These are phyloP conservation scores for Candida germanica DNA, from an alignment of 805 yeast species.

Conservation along the genomic window DNA sequence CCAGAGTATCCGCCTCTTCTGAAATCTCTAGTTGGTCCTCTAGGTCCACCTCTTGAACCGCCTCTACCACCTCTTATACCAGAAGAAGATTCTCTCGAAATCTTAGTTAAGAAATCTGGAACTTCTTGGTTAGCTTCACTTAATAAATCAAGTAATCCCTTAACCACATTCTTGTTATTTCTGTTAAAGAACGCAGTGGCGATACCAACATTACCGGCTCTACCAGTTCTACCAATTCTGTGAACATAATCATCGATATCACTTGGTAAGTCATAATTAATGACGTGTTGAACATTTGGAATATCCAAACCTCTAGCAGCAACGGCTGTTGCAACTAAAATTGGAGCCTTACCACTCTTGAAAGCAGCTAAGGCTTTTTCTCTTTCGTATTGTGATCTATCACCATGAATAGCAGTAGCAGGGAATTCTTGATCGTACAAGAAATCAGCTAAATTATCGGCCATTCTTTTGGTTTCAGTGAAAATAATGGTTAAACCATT, in stretches of 20 bases:
- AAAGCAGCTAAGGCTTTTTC: conserved; percentile 95
- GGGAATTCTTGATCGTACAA: conserved; percentile 86
- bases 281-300: conserved; percentile 97
- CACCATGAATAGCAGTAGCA: conserved; percentile 99
- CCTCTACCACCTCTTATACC: conserved; percentile 52
- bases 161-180: conserved; percentile 83
- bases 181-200: conserved; percentile 99
- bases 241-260: conserved; percentile 99
- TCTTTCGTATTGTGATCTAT: conserved; percentile 96
- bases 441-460: conserved; percentile 91
- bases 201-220: conserved; percentile 99
- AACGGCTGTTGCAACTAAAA: conserved; percentile 98
- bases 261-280: conserved; percentile 94
- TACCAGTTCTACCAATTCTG: conserved; percentile 99
- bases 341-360: conserved; percentile 87
- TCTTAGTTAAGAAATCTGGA: conserved; percentile 80
- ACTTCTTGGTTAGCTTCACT: conserved; percentile 97
- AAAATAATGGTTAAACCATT: conserved; percentile 88
- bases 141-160: conserved; percentile 82
- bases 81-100: conserved; percentile 70
- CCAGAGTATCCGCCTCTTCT: conserved; percentile 46
- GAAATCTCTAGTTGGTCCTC: conserved; percentile 37
- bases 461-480: conserved; percentile 98
- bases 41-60: conserved; percentile 15
- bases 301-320: conserved; percentile 99